phyloP scores from a whole-genome alignment of 495 filamentous ascomycete species.

The Mycothermus thermophilus region DNA sequence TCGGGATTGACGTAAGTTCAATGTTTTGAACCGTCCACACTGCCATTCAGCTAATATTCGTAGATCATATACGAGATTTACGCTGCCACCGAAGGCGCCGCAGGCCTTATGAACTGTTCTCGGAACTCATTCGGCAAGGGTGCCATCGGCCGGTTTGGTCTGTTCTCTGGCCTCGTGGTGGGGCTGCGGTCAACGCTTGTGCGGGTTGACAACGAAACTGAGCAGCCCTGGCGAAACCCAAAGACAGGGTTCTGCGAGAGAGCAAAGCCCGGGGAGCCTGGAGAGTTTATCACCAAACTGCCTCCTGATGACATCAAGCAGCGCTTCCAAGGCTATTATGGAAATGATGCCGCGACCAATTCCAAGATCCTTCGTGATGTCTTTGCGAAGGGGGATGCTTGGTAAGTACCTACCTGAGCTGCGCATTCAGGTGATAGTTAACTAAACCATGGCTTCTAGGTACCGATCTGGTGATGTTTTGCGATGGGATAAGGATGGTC shows the following conservation, averaged over 20 bases:
- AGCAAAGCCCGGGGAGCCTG: conserved; percentile 48
- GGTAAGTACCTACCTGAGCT: conserved; percentile 9
- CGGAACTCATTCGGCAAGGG: conserved; percentile 61
- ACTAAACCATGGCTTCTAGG: conserved; percentile 2
- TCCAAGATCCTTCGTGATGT: conserved; percentile 71
- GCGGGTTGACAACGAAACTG: conserved; percentile 56
- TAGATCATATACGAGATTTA: conserved; percentile 75
- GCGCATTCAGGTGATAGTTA: background rate
- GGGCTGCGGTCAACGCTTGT: conserved; percentile 40
- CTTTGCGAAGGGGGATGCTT: conserved; percentile 66
- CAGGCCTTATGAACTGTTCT: conserved; percentile 57
- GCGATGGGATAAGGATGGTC: conserved; percentile 54
- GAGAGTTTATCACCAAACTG: conserved; percentile 64
- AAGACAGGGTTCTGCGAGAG: conserved; percentile 56
- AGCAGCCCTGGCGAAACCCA: conserved; percentile 56
- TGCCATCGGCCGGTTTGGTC: conserved; percentile 68
- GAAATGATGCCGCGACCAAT: conserved; percentile 56
- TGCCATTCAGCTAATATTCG: background rate
- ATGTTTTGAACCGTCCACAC: no score
- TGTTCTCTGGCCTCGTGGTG: conserved; percentile 41
- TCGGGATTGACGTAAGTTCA: conserved; percentile 48
- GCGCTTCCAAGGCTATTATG: conserved; percentile 77
- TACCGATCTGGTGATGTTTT: conserved; percentile 80
- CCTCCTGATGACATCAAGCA: conserved; percentile 46
- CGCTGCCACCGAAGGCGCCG: conserved; percentile 66